Conservation (phyloP, 129 eudicot genomes). For the Cynara cardunculus region DNA sequence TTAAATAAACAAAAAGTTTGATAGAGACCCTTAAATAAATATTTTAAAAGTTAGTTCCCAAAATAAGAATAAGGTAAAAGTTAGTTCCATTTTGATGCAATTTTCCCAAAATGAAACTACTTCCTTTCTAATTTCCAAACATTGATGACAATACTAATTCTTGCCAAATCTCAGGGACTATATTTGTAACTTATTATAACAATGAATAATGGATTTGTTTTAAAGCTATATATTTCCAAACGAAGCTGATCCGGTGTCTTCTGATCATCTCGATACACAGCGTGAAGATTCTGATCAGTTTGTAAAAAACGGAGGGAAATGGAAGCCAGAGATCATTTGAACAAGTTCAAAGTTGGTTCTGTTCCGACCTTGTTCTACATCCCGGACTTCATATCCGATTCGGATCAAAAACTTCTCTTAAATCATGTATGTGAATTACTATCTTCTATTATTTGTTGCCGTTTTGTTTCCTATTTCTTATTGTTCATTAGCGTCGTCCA, state of each 20-base stretch:
- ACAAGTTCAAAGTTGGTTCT: slow-evolving; percentile 43
- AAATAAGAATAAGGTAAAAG: too few species aligned
- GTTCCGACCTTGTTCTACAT: slow-evolving; percentile 66
- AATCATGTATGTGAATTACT: slow-evolving; percentile 40
- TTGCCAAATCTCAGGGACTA: too few species aligned
- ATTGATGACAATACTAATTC: too few species aligned
- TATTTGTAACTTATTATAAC: too few species aligned
- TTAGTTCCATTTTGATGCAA: too few species aligned
- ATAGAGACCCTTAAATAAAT: too few species aligned
- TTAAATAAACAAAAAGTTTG: too few species aligned
- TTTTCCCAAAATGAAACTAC: too few species aligned
- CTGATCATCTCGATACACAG: background rate
- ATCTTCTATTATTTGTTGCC: background rate
- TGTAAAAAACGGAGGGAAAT: background rate
- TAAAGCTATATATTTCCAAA: too few species aligned
- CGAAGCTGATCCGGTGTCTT: background rate
- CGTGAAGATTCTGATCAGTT: background rate
- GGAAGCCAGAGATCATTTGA: slow-evolving; percentile 27
- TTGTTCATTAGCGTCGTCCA: background rate
- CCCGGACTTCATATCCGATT: slow-evolving; percentile 63
- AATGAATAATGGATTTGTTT: too few species aligned
- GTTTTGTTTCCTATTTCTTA: background rate
- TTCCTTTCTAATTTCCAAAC: too few species aligned
- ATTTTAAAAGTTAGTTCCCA: too few species aligned
- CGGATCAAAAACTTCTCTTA: slow-evolving; percentile 49